Evolutionary conservation across 169 alveolate species (phyloP), one percentile per base, ranked within the genome.

Genomic region (Plasmodium blacklocki): DNA sequence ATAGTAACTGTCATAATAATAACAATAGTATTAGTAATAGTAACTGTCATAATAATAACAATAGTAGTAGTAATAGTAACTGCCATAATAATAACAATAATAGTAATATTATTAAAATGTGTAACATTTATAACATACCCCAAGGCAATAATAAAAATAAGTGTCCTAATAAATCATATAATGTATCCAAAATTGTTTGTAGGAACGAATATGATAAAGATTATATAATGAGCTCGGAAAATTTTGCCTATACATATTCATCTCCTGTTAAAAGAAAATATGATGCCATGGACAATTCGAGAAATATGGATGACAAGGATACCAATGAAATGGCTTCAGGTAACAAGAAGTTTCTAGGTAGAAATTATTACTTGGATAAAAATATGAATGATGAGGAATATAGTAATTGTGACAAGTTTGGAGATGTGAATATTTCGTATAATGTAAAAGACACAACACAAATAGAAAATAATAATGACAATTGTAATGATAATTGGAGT

Each of bases 231-330:
- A 68, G 49, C 26, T 8, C 73, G 12, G 74, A 68, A 43, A 54
- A 23, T 32, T 15, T 72, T 15, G 58, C 56, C n/a, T 56, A 66
- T 29, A 54, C 80, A 0, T 68, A 80, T 29, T 11, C 74, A 8
- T 80, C 90, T 0, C 90, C 90, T 59, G 32, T 68, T 29, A 80
- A 80, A 62, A 80, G 90, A 58, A 80, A 80, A 58, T 80, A 80
- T 72, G 83, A 80, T 23, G 73, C 64, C 52, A 32, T 80, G 23
- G 83, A 80, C 5, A 68, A 68, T 32, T 6, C 47, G 19, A 58
- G 70, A 47, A 68, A 72, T 49, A 73, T 67, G 15, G 9, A 59
- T 19, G 83, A 83, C 6, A 67, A 43, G 21, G 85, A 50, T 4
- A 68, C 47, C 8, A 83, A 49, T 39, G 83, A 83, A 11, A 67